Conservation (phyloP, 768 basidiomycete genomes). For the Mycena crocata region DNA sequence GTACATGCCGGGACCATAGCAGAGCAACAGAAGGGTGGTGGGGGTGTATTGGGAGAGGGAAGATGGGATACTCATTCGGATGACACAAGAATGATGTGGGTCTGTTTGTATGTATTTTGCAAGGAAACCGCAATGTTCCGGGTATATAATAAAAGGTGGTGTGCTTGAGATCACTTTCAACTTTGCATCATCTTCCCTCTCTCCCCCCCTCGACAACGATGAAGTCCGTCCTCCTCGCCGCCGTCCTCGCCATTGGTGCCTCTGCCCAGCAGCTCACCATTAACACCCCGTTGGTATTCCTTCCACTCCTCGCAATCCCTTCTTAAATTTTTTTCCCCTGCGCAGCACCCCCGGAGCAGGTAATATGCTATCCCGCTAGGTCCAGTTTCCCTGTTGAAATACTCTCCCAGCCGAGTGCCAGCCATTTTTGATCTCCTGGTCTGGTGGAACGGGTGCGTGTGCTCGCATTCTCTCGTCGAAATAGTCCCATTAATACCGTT, state of each 20-base stretch:
- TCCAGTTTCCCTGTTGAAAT: not conserved
- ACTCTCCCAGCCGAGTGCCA: constrained; percentile 61
- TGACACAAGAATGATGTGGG: no score
- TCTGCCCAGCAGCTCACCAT: constrained; percentile 65
- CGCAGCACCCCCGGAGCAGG: constrained; percentile 46
- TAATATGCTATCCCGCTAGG: not conserved
- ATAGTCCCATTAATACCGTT: constrained; percentile 6
- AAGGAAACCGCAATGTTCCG: not conserved
- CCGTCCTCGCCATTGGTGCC: constrained; percentile 54
- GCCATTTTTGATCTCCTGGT: constrained; percentile 65
- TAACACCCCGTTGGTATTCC: constrained; percentile 80
- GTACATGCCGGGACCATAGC: no score
- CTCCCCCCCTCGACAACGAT: constrained; percentile 52
- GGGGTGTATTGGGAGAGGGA: no score
- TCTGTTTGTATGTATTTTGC: no score
- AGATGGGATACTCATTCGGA: no score
- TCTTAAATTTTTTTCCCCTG: not conserved
- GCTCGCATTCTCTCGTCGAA: not conserved
- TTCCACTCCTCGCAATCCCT: not conserved
- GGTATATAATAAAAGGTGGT: constrained; percentile 30
- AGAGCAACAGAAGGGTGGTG: no score
- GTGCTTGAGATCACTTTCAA: not conserved
- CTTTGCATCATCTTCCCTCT: constrained; percentile 38
- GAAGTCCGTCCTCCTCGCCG: constrained; percentile 58
- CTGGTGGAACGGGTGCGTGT: constrained; percentile 66